Evolutionary conservation across 2,329 filamentous ascomycete species (phyloP).

Genomic region (Sphaerostilbella broomeana): DNA sequence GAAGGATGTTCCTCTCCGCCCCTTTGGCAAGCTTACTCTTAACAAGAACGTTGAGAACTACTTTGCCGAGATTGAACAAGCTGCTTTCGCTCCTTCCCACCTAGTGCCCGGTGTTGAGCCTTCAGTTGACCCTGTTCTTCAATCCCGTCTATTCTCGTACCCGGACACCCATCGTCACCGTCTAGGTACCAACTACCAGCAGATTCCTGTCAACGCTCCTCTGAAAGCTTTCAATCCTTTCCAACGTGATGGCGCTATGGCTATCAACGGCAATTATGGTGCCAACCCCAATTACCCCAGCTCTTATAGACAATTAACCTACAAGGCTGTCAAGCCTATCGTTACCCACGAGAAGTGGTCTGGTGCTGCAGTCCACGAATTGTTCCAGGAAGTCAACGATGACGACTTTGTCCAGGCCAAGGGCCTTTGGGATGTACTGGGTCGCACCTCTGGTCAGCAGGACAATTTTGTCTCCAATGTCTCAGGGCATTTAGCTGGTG

Average conservation of each 20-base stretch:
- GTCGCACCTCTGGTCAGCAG: conserved; percentile 48
- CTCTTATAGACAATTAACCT: conserved; percentile 40
- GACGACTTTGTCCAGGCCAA: conserved; percentile 46
- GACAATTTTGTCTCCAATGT: conserved; percentile 56
- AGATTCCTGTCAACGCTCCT: conserved; percentile 56
- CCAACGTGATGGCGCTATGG: conserved; percentile 68
- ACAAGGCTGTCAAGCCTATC: conserved; percentile 34
- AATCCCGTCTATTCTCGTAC: conserved; percentile 55
- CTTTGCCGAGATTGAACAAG: conserved; percentile 63
- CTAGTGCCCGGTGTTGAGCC: conserved; percentile 58
- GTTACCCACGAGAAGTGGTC: conserved; percentile 43
- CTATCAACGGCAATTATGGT: conserved; percentile 59
- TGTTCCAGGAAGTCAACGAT: conserved; percentile 39
- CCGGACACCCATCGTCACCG: conserved; percentile 58
- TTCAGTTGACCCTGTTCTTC: conserved; percentile 56
- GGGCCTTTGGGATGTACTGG: conserved; percentile 43
- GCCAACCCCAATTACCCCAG: conserved; percentile 53
- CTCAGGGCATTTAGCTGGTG: conserved; percentile 47
- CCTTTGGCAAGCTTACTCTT: conserved; percentile 56
- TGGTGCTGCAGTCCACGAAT: conserved; percentile 36
- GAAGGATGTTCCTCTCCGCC: conserved; percentile 52
- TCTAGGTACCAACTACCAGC: conserved; percentile 57
- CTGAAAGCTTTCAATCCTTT: conserved; percentile 56
- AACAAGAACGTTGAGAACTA: conserved; percentile 62
- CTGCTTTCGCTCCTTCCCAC: conserved; percentile 58